A percentile compares a stretch with the other conserved stretches of the same genome.
Conservation (phyloP, 2,329 filamentous ascomycete genomes). For the Colletotrichum sojae region DNA sequence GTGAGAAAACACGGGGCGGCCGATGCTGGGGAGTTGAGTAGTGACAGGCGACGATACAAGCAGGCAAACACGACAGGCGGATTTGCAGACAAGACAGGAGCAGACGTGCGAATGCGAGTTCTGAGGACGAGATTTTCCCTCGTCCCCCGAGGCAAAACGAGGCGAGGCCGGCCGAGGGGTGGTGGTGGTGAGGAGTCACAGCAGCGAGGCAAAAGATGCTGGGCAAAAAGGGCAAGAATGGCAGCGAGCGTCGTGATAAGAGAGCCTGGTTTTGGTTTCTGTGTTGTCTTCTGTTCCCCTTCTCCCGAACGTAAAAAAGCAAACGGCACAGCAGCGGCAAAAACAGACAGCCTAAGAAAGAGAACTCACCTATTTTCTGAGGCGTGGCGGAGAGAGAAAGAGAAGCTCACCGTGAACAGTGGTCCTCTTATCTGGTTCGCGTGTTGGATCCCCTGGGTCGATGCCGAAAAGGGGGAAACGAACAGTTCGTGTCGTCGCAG, state of each 20-base stretch:
- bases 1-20: constrained; percentile 27
- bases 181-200: constrained; percentile 31
- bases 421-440: constrained; percentile 22
- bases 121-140: constrained; percentile 6
- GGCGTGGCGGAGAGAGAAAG: constrained; percentile 1
- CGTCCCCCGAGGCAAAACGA: constrained; percentile 4
- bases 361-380: constrained; percentile 25
- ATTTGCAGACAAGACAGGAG: constrained; percentile 4
- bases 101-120: background rate
- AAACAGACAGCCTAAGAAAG: constrained; percentile 25
- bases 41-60: constrained; percentile 16
- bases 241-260: constrained; percentile 6
- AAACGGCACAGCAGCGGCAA: constrained; percentile 5
- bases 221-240: constrained; percentile 28
- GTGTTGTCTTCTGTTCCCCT: constrained; percentile 13
- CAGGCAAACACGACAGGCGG: constrained; percentile 31
- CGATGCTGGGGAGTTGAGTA: constrained; percentile 19
- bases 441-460: background rate
- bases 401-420: constrained; percentile 29
- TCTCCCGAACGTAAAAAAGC: constrained; percentile 16
- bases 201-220: constrained; percentile 29
- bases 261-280: constrained; percentile 16
- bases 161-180: constrained; percentile 7
- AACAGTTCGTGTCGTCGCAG: constrained; percentile 18
- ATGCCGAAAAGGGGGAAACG: background rate